These are phyloP conservation scores for Pyricularia sp. DNA, from an alignment of 2,329 filamentous ascomycete genomes.

Conservation along the genomic window DNA sequence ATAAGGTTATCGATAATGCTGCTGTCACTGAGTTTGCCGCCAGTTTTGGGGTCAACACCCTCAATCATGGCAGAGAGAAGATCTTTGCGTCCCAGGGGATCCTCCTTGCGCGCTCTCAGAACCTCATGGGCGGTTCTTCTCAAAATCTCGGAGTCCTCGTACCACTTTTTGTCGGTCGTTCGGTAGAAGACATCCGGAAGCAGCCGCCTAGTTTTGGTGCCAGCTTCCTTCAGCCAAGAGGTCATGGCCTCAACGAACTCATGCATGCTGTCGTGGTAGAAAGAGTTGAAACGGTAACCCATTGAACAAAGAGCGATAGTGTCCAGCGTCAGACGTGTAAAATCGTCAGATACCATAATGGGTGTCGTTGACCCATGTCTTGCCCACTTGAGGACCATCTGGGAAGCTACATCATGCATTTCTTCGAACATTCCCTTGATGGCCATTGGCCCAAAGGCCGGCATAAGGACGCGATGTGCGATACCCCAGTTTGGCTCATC, in stretches of 20 bases:
- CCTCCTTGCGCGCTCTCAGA: conserved; percentile 44
- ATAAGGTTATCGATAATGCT: conserved; percentile 62
- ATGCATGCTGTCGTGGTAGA: conserved; percentile 50
- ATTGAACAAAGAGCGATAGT: conserved; percentile 51
- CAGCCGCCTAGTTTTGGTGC: conserved; percentile 30
- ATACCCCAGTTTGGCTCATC: conserved; percentile 56
- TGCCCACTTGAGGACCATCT: conserved; percentile 60
- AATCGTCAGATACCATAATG: conserved; percentile 54
- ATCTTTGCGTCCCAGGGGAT: conserved; percentile 52
- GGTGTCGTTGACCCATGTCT: conserved; percentile 46
- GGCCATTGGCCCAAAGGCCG: conserved; percentile 59
- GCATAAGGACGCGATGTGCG: conserved; percentile 56
- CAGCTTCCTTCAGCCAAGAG: background rate
- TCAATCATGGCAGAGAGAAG: conserved; percentile 61
- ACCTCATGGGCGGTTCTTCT: conserved; percentile 49
- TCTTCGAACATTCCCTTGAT: conserved; percentile 62
- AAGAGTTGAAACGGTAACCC: conserved; percentile 52
- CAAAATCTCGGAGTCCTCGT: conserved; percentile 49
- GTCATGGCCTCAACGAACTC: conserved; percentile 61
- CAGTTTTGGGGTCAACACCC: conserved; percentile 57
- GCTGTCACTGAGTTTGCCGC: conserved; percentile 51
- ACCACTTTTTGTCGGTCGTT: background rate
- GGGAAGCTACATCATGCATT: conserved; percentile 58
- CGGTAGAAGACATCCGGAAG: conserved; percentile 27
- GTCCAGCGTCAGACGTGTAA: conserved; percentile 53